phyloP scores from a whole-genome alignment of 305 asterid genomes.

The Fraxinus velutina region DNA sequence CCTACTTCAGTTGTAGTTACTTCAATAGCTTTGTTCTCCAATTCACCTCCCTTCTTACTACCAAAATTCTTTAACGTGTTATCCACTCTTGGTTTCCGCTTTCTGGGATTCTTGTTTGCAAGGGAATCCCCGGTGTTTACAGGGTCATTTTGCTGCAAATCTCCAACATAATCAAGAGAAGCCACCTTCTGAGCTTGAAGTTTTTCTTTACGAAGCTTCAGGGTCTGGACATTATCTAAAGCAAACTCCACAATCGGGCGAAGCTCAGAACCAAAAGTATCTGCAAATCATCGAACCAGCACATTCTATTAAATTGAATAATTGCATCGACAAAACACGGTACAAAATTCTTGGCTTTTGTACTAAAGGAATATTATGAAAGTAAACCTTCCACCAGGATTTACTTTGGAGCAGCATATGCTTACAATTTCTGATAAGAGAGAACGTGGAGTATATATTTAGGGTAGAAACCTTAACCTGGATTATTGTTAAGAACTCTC shows the following conservation, averaged over 20 bases:
- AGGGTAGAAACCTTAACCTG: constrained; percentile 46
- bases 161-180: constrained; percentile 22
- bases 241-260: constrained; percentile 99
- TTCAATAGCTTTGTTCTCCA: constrained; percentile 21
- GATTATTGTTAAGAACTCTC: constrained; percentile 92
- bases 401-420: constrained; percentile 5
- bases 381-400: not conserved
- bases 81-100: constrained; percentile 45
- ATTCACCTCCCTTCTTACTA: constrained; percentile 28
- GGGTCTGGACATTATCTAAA: constrained; percentile 72
- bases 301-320: not conserved
- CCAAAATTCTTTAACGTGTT: constrained; percentile 24
- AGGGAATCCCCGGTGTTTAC: constrained; percentile 20
- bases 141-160: constrained; percentile 28
- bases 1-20: constrained; percentile 31
- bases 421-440: not conserved
- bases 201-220: constrained; percentile 69
- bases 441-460: not conserved
- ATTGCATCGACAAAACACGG: not conserved
- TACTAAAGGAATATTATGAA: not conserved
- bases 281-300: constrained; percentile 35
- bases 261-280: constrained; percentile 71
- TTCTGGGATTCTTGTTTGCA: constrained; percentile 41
- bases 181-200: constrained; percentile 49
- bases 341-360: not conserved